Percentiles rank a stretch among this genome's conserved stretches.
Evolutionary conservation across 2,329 filamentous ascomycete genomes (phyloP).

Genomic region (Aspergillus spinulosporus): DNA sequence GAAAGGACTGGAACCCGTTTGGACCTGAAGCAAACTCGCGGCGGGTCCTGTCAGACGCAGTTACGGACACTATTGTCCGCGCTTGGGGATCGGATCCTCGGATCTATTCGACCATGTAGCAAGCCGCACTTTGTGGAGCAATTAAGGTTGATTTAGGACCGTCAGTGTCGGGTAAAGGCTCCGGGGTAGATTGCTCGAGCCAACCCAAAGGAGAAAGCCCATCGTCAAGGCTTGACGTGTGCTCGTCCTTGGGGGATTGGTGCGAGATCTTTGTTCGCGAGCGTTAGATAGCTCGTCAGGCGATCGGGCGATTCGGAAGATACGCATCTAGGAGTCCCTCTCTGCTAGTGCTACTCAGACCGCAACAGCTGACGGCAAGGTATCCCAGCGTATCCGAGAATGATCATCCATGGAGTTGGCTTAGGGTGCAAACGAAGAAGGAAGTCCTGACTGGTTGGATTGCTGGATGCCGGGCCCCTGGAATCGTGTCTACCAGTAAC

Average conservation of each 20-base stretch:
- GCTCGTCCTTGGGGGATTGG: too few relatives aligned
- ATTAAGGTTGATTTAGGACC: neutral
- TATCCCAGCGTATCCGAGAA: neutral
- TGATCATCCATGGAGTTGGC: neutral
- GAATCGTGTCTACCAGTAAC: neutral
- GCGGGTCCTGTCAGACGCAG: neutral
- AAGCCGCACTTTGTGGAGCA: neutral
- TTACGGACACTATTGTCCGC: too few relatives aligned
- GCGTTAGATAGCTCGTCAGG: neutral
- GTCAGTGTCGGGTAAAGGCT: constrained; percentile 7
- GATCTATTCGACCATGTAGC: constrained; percentile 2
- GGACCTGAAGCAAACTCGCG: neutral
- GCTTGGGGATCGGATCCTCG: neutral
- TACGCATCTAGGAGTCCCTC: neutral
- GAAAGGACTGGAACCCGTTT: neutral
- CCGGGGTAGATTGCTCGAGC: constrained; percentile 9
- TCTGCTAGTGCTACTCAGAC: neutral
- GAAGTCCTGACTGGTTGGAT: constrained; percentile 20
- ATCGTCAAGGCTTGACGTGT: too few relatives aligned
- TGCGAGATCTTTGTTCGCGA: neutral
- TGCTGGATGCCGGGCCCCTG: neutral
- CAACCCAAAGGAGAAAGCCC: constrained; percentile 6
- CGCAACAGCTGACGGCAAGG: neutral
- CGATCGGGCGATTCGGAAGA: neutral
- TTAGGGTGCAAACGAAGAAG: neutral